Base-by-base conservation (phyloP, 2,329 filamentous ascomycete species). In the Epichloe sylvatica region DNA sequence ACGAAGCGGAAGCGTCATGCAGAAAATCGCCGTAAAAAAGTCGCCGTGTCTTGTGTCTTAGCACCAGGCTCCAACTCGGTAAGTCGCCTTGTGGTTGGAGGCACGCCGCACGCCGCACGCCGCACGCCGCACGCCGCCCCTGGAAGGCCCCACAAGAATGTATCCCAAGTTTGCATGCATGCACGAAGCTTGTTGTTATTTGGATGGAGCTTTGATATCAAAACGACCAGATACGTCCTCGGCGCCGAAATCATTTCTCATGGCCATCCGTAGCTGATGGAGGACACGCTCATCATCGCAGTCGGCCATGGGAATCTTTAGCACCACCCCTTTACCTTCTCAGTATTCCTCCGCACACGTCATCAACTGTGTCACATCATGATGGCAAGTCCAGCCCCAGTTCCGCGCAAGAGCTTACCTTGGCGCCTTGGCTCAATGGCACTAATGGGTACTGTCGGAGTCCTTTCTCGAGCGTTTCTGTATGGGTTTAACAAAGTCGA, bases 351-450 rank as follows among this genome's bases (percentile, higher is more conserved):
- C 11, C 12, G 9, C 21, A 17, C 17, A 35, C 46, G 15, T 48
- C n/a, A 15, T 33, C 50, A 13, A 25, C 33, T 37, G 39, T 36
- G 2, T 23, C 39, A 5, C 46, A 45, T 25, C 42, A 54, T 52
- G 49, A 61, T 59, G 55, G 52, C 54, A 11, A 46, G 45, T 35
- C 47, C 60, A 25, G 52, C 57, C 42, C 53, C 63, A 46, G 57
- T 61, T 40, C 53, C 54, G 51, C 68, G 74, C 64, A 81, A 81
- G 33, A 76, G 77, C 59, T 67, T 82, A 51, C 70, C 80, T 66
- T 89, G 85, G 84, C 83, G 86, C 54, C 68, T 81, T 49, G 76
- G 77, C 36, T 94, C 89, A n/a, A 74, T 81, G 47, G 69, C 81
- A 54, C 76, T 85, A 37, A 87, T 95, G 76, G 83, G 84, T 58